These are phyloP conservation scores for Cercophora scortea DNA, from an alignment of 495 filamentous ascomycete genomes.

Conservation along the genomic window DNA sequence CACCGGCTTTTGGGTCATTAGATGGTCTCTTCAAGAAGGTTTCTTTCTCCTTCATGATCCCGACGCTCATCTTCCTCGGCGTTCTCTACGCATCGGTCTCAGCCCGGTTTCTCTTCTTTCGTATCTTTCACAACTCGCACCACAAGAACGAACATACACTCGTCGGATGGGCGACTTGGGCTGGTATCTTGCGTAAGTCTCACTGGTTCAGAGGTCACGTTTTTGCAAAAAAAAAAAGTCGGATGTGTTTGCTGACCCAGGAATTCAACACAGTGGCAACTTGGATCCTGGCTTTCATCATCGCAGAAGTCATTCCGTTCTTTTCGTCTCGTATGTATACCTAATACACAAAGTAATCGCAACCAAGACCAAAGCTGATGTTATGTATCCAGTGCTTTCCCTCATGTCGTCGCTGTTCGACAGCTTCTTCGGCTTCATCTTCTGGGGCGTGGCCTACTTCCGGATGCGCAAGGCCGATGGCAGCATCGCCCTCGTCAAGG, in stretches of 20 bases:
- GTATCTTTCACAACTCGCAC: slow-evolving; percentile 59
- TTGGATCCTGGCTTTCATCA: slow-evolving; percentile 74
- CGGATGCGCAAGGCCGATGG: slow-evolving; percentile 69
- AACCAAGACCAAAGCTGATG: not conserved
- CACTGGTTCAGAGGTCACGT: not conserved
- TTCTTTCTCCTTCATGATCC: slow-evolving; percentile 87
- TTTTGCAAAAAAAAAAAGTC: no score
- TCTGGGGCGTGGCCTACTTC: slow-evolving; percentile 85
- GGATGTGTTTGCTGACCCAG: not conserved
- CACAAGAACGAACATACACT: slow-evolving; percentile 73
- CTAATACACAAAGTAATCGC: no score
- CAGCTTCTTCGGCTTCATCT: slow-evolving; percentile 90
- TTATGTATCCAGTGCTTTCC: slow-evolving; percentile 45
- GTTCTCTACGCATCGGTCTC: slow-evolving; percentile 84
- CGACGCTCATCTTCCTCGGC: slow-evolving; percentile 81
- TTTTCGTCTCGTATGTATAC: slow-evolving; percentile 56
- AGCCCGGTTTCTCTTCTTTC: slow-evolving; percentile 81
- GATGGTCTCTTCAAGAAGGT: slow-evolving; percentile 69
- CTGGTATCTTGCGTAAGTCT: slow-evolving; percentile 51
- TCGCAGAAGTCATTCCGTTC: slow-evolving; percentile 86
- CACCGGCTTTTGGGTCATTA: slow-evolving; percentile 76
- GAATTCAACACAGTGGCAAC: slow-evolving; percentile 37
- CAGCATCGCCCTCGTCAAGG: slow-evolving; percentile 50
- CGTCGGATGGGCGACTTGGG: slow-evolving; percentile 74
- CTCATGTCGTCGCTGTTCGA: slow-evolving; percentile 89